A percentile compares a stretch with the other conserved stretches of the same genome.
Evolutionary conservation across 805 yeast genomes (phyloP).

Genomic region (Schizosaccharomyces japonicus): DNA sequence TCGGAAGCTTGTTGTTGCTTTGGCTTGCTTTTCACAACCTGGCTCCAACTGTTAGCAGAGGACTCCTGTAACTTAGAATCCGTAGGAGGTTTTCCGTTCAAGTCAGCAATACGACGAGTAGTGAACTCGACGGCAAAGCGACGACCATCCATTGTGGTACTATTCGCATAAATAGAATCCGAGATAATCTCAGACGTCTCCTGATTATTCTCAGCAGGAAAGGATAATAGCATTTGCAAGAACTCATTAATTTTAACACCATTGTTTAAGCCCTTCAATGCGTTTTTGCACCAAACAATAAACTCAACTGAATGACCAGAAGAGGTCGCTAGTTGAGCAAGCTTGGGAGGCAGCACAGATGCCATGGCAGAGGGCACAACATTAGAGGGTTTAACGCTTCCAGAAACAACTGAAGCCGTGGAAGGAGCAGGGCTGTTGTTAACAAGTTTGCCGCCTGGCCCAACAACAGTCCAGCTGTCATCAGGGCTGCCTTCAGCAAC

Average conservation of each 20-base stretch:
- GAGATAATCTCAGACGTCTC: conserved; percentile 72
- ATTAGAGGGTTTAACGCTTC: neutral
- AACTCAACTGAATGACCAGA: conserved; percentile 10
- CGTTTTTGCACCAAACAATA: conserved; percentile 19
- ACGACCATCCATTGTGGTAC: conserved; percentile 81
- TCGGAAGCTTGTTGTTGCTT: conserved; percentile 15
- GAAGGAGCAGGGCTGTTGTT: neutral
- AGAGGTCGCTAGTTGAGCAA: neutral
- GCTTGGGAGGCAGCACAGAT: no score
- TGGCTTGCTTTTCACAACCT: conserved; percentile 10
- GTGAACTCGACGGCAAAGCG: conserved; percentile 78
- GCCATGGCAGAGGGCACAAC: neutral
- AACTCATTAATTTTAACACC: conserved; percentile 51
- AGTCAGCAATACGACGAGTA: conserved; percentile 53
- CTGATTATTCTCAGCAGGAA: conserved; percentile 35
- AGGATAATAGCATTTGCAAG: conserved; percentile 50
- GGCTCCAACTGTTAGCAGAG: conserved; percentile 8
- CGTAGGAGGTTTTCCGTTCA: conserved; percentile 24
- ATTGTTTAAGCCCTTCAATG: conserved; percentile 32
- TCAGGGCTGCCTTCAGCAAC: neutral
- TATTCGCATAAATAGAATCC: conserved; percentile 72
- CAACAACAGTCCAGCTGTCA: conserved; percentile 8
- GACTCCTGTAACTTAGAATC: conserved; percentile 7
- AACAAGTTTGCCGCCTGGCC: conserved; percentile 2
- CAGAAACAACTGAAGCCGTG: conserved; percentile 8